Evolutionary conservation across 2,329 filamentous ascomycete species (phyloP).

Genomic region (Anthostomella pinea): DNA sequence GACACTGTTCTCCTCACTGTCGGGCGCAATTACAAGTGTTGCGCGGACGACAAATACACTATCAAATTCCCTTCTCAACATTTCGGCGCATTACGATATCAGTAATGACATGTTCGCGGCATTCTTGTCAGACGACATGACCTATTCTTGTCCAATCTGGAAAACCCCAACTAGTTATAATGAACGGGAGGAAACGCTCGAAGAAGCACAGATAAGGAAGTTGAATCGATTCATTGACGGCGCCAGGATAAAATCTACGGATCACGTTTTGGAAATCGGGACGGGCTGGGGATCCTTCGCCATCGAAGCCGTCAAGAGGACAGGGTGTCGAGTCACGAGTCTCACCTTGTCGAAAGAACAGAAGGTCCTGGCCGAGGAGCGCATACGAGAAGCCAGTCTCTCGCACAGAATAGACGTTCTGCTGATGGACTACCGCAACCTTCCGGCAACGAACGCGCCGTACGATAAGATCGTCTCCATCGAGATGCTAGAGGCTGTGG

Average conservation of each 20-base stretch:
- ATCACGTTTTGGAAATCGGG: slow-evolving; percentile 73
- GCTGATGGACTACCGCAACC: slow-evolving; percentile 65
- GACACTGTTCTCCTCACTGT: slow-evolving; percentile 59
- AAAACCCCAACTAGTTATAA: slow-evolving; percentile 39
- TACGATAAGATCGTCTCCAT: slow-evolving; percentile 74
- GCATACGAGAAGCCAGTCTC: slow-evolving; percentile 60
- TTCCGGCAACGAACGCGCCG: slow-evolving; percentile 49
- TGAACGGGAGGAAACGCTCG: slow-evolving; percentile 53
- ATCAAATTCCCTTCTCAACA: slow-evolving; percentile 60
- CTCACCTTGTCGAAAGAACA: slow-evolving; percentile 68
- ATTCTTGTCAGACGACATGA: slow-evolving; percentile 74
- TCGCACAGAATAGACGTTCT: slow-evolving; percentile 60
- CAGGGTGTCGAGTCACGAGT: slow-evolving; percentile 66
- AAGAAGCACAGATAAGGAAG: slow-evolving; percentile 66
- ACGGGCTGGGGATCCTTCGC: slow-evolving; percentile 75
- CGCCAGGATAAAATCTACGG: slow-evolving; percentile 58
- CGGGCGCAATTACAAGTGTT: slow-evolving; percentile 55
- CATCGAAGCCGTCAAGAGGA: slow-evolving; percentile 63
- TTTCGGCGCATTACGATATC: slow-evolving; percentile 72
- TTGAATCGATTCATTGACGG: slow-evolving; percentile 64
- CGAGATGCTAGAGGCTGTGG: slow-evolving; percentile 76
- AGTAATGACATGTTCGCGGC: slow-evolving; percentile 74
- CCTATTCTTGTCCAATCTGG: slow-evolving; percentile 72
- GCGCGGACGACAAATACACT: slow-evolving; percentile 57
- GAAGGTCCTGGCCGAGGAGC: slow-evolving; percentile 62